Base-by-base conservation (phyloP, 2,329 filamentous ascomycete species). In the Pezicula radicicola region DNA sequence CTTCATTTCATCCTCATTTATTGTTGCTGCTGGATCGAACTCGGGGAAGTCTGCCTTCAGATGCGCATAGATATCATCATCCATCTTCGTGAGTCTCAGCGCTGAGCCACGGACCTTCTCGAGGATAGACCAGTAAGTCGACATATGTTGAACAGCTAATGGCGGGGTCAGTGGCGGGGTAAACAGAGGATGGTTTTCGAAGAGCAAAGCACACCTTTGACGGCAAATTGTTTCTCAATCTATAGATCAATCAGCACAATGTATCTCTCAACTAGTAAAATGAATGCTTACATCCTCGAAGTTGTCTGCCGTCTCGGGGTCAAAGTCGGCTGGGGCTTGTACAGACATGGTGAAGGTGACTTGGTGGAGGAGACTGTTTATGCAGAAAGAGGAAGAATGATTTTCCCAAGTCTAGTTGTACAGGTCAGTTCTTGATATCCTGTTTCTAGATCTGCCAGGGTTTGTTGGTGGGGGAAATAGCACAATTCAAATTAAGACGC, bases 191-290 rank as follows among this genome's bases (percentile, higher is more conserved):
- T 25, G 7, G 16, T 52, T 25, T 42, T 49, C 7, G 30, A 37
- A 28, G 10, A 30, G 33, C 46, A 27, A 6, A 37, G 49, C 58
- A 42, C 65, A 91, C 89, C 88, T 79, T 97, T 97, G 64, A 99
- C 94, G 28, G 94, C 94, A 66, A 99, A 99, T 72, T 97, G 94
- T 80, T 97, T 96, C 81, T 99, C 94, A 70, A 99, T 97, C 89
- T 96, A 60, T 40, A 46, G 10, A 40, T n/a, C 15, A 28, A 40
- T 66, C 44, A 65, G 56, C 13, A 36, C 19, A 25, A 18, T 46
- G 48, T 21, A 13, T 45, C 37, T 50, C 18, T 33, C 8, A 37
- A 46, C 49, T 46, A 33, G 30, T 19, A 19, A 49, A 40, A 49
- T 48, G 47, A 35, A 25, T 41, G 70, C 86, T 60, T 71, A 84